Evolutionary conservation across 2,329 filamentous ascomycete genomes (phyloP).

Genomic region (Xylariales sp.): DNA sequence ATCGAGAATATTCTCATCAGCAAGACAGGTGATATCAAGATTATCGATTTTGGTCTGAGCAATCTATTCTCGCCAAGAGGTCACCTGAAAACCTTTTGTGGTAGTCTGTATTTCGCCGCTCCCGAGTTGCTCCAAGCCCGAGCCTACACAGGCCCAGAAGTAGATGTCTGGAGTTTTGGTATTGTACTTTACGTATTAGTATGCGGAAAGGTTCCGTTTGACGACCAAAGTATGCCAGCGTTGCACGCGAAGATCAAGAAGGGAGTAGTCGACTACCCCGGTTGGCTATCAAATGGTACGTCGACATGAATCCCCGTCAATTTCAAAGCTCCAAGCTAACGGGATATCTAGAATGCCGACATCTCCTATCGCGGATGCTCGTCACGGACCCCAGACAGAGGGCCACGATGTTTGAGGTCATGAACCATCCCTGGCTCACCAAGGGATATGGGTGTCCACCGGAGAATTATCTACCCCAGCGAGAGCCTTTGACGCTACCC

Average conservation of each 20-base stretch:
- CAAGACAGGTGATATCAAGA: constrained; percentile 99
- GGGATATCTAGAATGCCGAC: constrained; percentile 79
- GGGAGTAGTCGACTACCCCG: constrained; percentile 93
- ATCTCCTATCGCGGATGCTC: constrained; percentile 93
- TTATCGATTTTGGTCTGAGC: constrained; percentile 97
- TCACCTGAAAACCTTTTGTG: constrained; percentile 95
- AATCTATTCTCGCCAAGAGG: constrained; percentile 90
- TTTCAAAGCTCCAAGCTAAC: constrained; percentile 52
- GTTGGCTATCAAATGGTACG: constrained; percentile 89
- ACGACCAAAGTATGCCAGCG: constrained; percentile 99
- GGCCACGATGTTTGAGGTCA: constrained; percentile 88
- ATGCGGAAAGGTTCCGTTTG: constrained; percentile 97
- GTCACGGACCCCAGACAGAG: constrained; percentile 92
- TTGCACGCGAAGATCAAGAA: constrained; percentile 99
- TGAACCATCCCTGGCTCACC: constrained; percentile 94
- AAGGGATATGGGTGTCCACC: constrained; percentile 89
- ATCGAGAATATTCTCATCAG: constrained; percentile 99
- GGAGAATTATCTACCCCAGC: constrained; percentile 86
- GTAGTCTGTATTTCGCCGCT: constrained; percentile 96
- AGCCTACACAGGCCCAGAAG: constrained; percentile 94
- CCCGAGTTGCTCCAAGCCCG: constrained; percentile 93
- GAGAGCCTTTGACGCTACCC: constrained; percentile 87
- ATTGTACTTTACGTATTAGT: constrained; percentile 98
- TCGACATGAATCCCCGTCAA: constrained; percentile 33
- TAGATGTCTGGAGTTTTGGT: constrained; percentile 98